phyloP scores from a whole-genome alignment of 805 yeast genomes.

The Metschnikowia cerradonensis region DNA sequence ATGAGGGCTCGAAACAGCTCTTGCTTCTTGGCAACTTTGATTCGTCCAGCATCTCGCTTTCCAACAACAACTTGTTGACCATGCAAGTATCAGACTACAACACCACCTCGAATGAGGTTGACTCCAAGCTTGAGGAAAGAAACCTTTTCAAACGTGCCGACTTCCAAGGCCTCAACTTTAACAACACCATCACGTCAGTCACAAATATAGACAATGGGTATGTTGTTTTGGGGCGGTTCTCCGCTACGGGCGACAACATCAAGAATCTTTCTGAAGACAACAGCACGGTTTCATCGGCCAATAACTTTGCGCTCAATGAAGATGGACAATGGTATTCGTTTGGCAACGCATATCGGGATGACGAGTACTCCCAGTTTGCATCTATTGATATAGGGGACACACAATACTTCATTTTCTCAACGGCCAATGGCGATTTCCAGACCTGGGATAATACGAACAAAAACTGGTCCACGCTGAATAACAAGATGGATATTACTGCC shows the following conservation, averaged over 20 bases:
- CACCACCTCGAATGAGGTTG: slow-evolving; percentile 29
- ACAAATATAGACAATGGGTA: slow-evolving; percentile 18
- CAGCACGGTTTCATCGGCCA: slow-evolving; percentile 19
- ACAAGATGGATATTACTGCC: slow-evolving; percentile 26
- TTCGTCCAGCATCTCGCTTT: slow-evolving; percentile 27
- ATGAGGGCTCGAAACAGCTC: slow-evolving; percentile 20
- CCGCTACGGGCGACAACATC: slow-evolving; percentile 19
- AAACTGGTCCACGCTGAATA: slow-evolving; percentile 30
- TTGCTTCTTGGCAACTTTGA: slow-evolving; percentile 46
- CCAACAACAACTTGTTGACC: slow-evolving; percentile 26
- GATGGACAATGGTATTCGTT: slow-evolving; percentile 42
- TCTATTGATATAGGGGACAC: slow-evolving; percentile 34
- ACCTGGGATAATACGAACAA: slow-evolving; percentile 42
- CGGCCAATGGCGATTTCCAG: slow-evolving; percentile 18
- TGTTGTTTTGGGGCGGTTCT: slow-evolving; percentile 31
- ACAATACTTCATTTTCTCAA: slow-evolving; percentile 41
- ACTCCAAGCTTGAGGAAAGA: slow-evolving; percentile 10
- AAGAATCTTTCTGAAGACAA: slow-evolving; percentile 28
- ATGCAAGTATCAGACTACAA: slow-evolving; percentile 28
- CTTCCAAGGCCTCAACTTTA: slow-evolving; percentile 30
- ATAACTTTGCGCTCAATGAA: slow-evolving; percentile 36
- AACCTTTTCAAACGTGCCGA: slow-evolving; percentile 17
- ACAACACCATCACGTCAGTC: slow-evolving; percentile 25
- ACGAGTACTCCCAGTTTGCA: slow-evolving; percentile 27
- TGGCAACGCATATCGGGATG: slow-evolving; percentile 28